Conservation (phyloP, 2,329 filamentous ascomycete genomes). For the Fusarium verrucosum region DNA sequence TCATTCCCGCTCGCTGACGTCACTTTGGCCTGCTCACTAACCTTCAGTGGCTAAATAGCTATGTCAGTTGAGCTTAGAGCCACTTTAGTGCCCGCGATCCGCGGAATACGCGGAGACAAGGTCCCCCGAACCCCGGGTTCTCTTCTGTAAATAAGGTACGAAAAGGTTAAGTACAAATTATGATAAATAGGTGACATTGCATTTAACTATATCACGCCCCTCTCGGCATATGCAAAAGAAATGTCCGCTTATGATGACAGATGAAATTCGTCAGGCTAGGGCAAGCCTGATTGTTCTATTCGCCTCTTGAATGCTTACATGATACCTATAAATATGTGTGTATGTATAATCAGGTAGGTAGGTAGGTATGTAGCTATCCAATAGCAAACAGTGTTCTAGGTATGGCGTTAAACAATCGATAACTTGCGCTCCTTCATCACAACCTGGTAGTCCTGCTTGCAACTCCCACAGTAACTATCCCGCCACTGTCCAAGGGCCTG, state of each 20-base stretch:
- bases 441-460: constrained; percentile 55
- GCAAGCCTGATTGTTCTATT: constrained; percentile 11
- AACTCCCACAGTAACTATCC: constrained; percentile 66
- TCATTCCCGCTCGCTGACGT: constrained; percentile 36
- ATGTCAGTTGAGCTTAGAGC: constrained; percentile 14
- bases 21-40: constrained; percentile 7
- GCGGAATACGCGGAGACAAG: constrained; percentile 17
- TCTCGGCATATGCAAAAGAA: not conserved
- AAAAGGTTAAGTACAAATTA: constrained; percentile 1
- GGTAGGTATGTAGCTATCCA: not conserved
- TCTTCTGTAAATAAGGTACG: not conserved
- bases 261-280: constrained; percentile 6
- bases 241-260: constrained; percentile 1
- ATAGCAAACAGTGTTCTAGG: not conserved
- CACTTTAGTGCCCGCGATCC: constrained; percentile 19
- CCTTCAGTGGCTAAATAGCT: constrained; percentile 3
- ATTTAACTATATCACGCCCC: not conserved
- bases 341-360: too few relatives aligned
- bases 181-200: constrained; percentile 18
- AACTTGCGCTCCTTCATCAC: constrained; percentile 47
- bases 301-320: constrained; percentile 4
- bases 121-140: not conserved
- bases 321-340: not conserved
- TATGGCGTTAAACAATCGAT: constrained; percentile 23
- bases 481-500: constrained; percentile 59